These are phyloP conservation scores for Colletotrichum lupini DNA, from an alignment of 2,329 filamentous ascomycete species.

Conservation along the genomic window DNA sequence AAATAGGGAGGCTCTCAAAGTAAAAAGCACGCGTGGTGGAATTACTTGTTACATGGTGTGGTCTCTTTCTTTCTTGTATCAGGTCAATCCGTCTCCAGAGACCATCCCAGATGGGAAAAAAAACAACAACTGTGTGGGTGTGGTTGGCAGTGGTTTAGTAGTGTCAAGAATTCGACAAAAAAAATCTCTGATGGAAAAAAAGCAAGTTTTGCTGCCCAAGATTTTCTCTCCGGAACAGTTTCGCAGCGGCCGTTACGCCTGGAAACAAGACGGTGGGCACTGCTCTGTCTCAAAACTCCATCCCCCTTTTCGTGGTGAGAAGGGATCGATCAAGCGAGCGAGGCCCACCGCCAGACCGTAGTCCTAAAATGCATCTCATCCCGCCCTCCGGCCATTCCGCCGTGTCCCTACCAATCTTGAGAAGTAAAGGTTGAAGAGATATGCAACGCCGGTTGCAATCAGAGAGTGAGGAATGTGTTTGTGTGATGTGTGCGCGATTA, in stretches of 20 bases:
- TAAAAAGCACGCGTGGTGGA: constrained; percentile 28
- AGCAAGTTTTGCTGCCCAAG: constrained; percentile 29
- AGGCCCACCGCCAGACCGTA: constrained; percentile 19
- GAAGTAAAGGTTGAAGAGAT: constrained; percentile 30
- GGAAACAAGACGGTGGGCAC: constrained; percentile 24
- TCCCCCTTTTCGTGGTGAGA: background rate
- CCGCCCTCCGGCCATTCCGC: constrained; percentile 28
- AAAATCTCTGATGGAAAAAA: constrained; percentile 17
- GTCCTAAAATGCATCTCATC: constrained; percentile 35
- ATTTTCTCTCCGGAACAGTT: constrained; percentile 18
- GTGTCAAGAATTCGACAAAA: constrained; percentile 16
- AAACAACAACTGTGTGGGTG: constrained; percentile 30
- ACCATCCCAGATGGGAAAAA: background rate
- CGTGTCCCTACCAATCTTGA: constrained; percentile 35
- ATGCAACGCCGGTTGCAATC: constrained; percentile 33
- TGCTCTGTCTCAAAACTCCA: background rate
- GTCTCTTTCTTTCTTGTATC: constrained; percentile 27
- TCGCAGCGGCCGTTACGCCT: constrained; percentile 33
- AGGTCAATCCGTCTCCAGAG: constrained; percentile 8
- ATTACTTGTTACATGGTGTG: constrained; percentile 34
- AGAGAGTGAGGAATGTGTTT: constrained; percentile 18
- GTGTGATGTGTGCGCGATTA: constrained; percentile 13
- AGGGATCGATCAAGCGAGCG: constrained; percentile 8
- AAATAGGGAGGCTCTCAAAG: background rate
- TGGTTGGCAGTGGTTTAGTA: constrained; percentile 13